phyloP scores from a whole-genome alignment of 306 rosid species.

The Styphnolobium japonicum region DNA sequence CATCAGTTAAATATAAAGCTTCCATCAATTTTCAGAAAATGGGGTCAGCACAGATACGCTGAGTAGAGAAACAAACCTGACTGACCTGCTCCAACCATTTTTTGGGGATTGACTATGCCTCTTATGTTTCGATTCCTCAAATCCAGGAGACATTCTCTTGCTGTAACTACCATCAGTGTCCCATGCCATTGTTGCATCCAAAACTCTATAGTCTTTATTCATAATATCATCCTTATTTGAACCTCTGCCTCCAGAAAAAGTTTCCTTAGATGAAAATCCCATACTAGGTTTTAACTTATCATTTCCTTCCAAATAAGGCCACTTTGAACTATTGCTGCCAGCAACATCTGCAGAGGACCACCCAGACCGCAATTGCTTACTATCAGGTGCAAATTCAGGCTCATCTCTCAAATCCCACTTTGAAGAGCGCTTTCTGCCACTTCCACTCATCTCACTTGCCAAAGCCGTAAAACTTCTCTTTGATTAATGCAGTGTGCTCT shows the following conservation, averaged over 20 bases:
- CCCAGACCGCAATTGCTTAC: constrained; percentile 53
- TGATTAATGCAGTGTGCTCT: constrained; percentile 36
- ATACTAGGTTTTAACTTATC: constrained; percentile 50
- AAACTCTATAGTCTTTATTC: constrained; percentile 49
- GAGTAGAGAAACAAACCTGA: constrained; percentile 46
- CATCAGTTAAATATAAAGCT: not conserved
- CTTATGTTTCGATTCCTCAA: constrained; percentile 66
- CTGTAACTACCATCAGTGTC: constrained; percentile 58
- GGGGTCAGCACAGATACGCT: not conserved
- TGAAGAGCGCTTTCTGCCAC: constrained; percentile 70
- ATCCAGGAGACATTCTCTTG: constrained; percentile 72
- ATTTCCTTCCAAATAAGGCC: constrained; percentile 58
- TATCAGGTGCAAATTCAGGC: constrained; percentile 50
- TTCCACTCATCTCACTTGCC: constrained; percentile 71
- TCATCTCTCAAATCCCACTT: constrained; percentile 89
- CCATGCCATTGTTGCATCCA: constrained; percentile 54
- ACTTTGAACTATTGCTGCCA: constrained; percentile 57
- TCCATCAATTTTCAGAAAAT: constrained; percentile 27
- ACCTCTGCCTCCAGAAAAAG: constrained; percentile 63
- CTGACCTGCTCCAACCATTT: constrained; percentile 67
- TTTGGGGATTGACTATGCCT: constrained; percentile 65
- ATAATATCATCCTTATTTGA: constrained; percentile 50
- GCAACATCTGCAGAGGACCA: constrained; percentile 61
- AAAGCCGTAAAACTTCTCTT: constrained; percentile 31
- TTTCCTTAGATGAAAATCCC: constrained; percentile 52